phyloP scores from a whole-genome alignment of 2,329 filamentous ascomycete species.

The Parastagonospora nodorum region DNA sequence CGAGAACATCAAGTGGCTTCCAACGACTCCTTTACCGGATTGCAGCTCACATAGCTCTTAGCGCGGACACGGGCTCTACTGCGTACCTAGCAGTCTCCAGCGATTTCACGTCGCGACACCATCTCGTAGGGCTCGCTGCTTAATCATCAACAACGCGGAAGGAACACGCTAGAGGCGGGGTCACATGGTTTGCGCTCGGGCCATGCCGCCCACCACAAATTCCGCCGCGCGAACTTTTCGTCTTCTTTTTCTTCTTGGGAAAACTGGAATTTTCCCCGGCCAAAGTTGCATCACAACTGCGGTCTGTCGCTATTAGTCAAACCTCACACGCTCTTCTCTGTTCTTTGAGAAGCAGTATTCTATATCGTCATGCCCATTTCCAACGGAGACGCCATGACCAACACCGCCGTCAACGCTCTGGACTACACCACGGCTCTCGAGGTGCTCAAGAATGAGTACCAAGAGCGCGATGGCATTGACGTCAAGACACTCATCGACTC shows the following conservation, averaged over 20 bases:
- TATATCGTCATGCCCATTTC: conserved; percentile 69
- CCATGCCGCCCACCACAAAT: conserved; percentile 2
- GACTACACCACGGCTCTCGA: conserved; percentile 79
- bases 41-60: no score
- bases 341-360: conserved; percentile 38
- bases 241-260: conserved; percentile 53
- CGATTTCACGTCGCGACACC: no score
- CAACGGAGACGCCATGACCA: conserved; percentile 65
- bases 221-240: conserved; percentile 24
- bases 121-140: no score
- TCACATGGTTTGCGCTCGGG: conserved; percentile 15
- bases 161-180: conserved; percentile 22
- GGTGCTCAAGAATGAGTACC: conserved; percentile 76
- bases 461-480: conserved; percentile 81
- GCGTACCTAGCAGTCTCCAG: no score
- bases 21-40: no score
- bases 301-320: conserved; percentile 39
- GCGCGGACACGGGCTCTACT: no score
- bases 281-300: conserved; percentile 43
- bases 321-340: conserved; percentile 23
- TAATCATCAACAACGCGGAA: conserved; percentile 2
- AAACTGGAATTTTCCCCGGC: conserved; percentile 63
- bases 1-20: no score
- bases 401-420: conserved; percentile 62
- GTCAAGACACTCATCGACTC: conserved; percentile 88